phyloP scores from a whole-genome alignment of 2,329 filamentous ascomycete species.

The Thielaviopsis cerberus region DNA sequence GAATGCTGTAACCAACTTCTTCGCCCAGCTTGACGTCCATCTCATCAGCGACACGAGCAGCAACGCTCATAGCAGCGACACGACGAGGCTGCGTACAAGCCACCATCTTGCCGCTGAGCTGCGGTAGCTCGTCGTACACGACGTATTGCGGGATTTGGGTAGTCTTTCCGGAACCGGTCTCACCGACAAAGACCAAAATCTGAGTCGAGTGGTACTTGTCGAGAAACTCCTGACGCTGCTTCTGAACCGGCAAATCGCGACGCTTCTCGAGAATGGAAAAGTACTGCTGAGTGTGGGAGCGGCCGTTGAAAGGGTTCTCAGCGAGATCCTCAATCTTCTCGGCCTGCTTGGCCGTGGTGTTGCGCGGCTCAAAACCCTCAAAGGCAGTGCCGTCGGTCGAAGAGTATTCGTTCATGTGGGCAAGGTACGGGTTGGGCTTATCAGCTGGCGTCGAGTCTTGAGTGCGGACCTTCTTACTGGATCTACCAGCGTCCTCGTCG shows the following conservation, averaged over 20 bases:
- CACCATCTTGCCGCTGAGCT: conserved; percentile 70
- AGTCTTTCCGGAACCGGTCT: conserved; percentile 98
- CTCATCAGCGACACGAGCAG: conserved; percentile 91
- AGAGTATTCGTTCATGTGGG: conserved; percentile 56
- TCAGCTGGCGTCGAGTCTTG: conserved; percentile 13
- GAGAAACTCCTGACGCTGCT: conserved; percentile 85
- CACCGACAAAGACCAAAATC: conserved; percentile 94
- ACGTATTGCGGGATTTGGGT: conserved; percentile 98
- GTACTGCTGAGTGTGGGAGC: conserved; percentile 63
- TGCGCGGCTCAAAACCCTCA: conserved; percentile 34
- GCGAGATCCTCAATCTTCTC: conserved; percentile 59
- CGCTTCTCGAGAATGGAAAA: conserved; percentile 73
- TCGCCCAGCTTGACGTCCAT: conserved; percentile 85
- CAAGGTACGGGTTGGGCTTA: conserved; percentile 67
- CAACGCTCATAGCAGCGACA: conserved; percentile 96
- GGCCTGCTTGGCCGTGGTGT: conserved; percentile 62
- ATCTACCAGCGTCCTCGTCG: conserved; percentile 21
- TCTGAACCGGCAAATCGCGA: conserved; percentile 74
- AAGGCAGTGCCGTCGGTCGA: conserved; percentile 15
- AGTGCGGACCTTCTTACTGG: conserved; percentile 27
- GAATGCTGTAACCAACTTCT: conserved; percentile 95
- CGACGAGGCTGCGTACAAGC: conserved; percentile 94
- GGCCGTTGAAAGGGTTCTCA: conserved; percentile 68
- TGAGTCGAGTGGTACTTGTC: conserved; percentile 82
- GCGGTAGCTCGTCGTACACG: conserved; percentile 85